Conservation (phyloP, 1,139 yeast species). For the Hyphopichia wangnamkhiaoensis region DNA sequence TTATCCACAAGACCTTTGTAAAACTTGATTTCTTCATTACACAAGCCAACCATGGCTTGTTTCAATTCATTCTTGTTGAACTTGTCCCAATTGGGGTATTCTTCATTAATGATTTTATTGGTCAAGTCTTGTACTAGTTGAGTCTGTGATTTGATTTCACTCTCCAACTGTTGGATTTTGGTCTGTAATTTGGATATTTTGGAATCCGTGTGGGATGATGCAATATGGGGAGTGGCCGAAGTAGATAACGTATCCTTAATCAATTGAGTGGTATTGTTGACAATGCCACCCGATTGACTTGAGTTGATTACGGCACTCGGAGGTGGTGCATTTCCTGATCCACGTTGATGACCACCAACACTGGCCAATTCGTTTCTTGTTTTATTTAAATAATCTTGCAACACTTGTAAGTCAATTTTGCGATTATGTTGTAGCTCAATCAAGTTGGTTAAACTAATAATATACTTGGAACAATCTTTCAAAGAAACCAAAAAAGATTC, state of each 20-base stretch:
- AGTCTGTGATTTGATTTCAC: conserved; percentile 59
- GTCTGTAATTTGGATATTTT: conserved; percentile 36
- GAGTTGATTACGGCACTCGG: conserved; percentile 35
- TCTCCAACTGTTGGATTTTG: conserved; percentile 37
- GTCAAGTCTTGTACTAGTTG: conserved; percentile 57
- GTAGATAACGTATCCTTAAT: conserved; percentile 50
- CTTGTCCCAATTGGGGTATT: conserved; percentile 78
- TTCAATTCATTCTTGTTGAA: conserved; percentile 80
- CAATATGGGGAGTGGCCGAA: conserved; percentile 44
- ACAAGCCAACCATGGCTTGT: conserved; percentile 64
- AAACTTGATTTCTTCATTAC: conserved; percentile 75
- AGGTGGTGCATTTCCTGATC: conserved; percentile 21
- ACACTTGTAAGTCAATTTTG: conserved; percentile 84
- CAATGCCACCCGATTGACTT: conserved; percentile 33
- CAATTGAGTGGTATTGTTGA: conserved; percentile 46
- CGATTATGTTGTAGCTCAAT: conserved; percentile 88
- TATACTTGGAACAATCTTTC: conserved; percentile 86
- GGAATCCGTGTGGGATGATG: conserved; percentile 38
- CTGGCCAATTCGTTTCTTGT: conserved; percentile 66
- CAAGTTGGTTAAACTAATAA: conserved; percentile 70
- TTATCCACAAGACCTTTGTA: conserved; percentile 70
- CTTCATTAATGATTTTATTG: conserved; percentile 71
- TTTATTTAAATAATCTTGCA: conserved; percentile 74
- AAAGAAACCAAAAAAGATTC: conserved; percentile 79
- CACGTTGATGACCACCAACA: conserved; percentile 51